These are phyloP conservation scores for Candida chauliodis DNA, from an alignment of 805 yeast genomes.

Conservation along the genomic window DNA sequence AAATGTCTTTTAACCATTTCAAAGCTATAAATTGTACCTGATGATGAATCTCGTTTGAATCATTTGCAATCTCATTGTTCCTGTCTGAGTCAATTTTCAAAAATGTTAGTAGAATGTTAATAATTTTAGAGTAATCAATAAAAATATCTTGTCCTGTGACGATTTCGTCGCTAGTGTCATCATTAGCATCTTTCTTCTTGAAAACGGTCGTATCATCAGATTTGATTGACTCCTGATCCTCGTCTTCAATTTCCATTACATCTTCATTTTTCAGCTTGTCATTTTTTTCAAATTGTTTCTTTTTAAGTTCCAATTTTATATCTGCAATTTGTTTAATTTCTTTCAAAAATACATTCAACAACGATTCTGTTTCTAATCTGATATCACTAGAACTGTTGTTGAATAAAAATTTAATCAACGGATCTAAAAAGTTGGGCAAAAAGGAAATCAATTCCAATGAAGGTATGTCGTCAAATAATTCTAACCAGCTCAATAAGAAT, in stretches of 20 bases:
- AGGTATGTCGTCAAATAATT: conserved; percentile 88
- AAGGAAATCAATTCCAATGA: conserved; percentile 83
- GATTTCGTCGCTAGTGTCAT: conserved; percentile 23
- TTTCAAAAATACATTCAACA: conserved; percentile 68
- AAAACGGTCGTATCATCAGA: conserved; percentile 25
- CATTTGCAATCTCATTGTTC: conserved; percentile 28
- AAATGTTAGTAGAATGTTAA: conserved; percentile 77
- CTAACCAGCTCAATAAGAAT: conserved; percentile 90
- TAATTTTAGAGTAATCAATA: conserved; percentile 74
- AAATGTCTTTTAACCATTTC: conserved; percentile 74
- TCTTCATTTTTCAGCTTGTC: conserved; percentile 3
- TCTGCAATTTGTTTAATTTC: conserved; percentile 78
- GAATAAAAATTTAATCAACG: conserved; percentile 66
- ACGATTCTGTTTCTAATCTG: conserved; percentile 75
- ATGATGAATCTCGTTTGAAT: conserved; percentile 34
- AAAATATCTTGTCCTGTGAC: conserved; percentile 66
- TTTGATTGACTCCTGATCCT: conserved; percentile 23
- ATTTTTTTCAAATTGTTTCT: neutral
- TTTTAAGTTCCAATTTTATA: conserved; percentile 44
- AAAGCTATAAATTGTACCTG: conserved; percentile 78
- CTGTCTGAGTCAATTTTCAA: conserved; percentile 47
- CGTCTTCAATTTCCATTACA: conserved; percentile 8
- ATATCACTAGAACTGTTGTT: conserved; percentile 86
- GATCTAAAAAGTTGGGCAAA: conserved; percentile 86
- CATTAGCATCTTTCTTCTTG: conserved; percentile 30